Evolutionary conservation across 2,329 filamentous ascomycete genomes (phyloP), one percentile per base, ranked within the genome.

Genomic region (Xylariaceae sp.): DNA sequence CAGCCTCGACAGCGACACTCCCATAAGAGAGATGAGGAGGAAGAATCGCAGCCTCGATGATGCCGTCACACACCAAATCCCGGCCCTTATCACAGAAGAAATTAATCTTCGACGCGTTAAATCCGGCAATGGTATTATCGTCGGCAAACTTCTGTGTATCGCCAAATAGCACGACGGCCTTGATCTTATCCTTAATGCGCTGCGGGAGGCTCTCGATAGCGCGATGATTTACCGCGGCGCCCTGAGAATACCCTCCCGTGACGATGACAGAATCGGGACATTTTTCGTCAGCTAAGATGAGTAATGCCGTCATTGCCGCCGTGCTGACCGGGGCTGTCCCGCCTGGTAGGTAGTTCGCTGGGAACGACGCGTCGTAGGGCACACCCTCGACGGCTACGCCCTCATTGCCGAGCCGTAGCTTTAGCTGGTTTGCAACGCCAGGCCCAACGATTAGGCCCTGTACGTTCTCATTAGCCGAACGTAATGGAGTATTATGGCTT

Each of bases 201-300:
- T 37, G 12, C 22, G 57, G 42, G 4, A 69, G 41, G 9, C 59
- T 57, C 48, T 67, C 59, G 21, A 70, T 55, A 4, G 68, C 37
- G 36, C 43, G 45, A 44, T 47, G 50, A 36, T 18, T 40, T 41
- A 51, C 49, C 15, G 49, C 49, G 5, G 30, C 49, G 21, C 49
- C 69, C 60, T 70, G 47, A 15, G 46, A 51, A 53, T 56, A 57
- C 37, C 70, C 70, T 52, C 65, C 68, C 0, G 66, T 64, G 6
- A 71, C 62, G 32, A 71, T 67, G 46, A 66, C 60, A 1, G 66
- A 62, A 9, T 67, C 55, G 0, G 68, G 68, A 49, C 70, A 72
- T 43, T 70, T 64, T 15, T 52, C 53, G 36, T 56, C 45, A 4
- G 69, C 67, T 39, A 64, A 26, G 13, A 66, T 49, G 52, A 72